Base-by-base conservation (phyloP, 176 grass and related monocot genomes). In the Carex kokanica region DNA sequence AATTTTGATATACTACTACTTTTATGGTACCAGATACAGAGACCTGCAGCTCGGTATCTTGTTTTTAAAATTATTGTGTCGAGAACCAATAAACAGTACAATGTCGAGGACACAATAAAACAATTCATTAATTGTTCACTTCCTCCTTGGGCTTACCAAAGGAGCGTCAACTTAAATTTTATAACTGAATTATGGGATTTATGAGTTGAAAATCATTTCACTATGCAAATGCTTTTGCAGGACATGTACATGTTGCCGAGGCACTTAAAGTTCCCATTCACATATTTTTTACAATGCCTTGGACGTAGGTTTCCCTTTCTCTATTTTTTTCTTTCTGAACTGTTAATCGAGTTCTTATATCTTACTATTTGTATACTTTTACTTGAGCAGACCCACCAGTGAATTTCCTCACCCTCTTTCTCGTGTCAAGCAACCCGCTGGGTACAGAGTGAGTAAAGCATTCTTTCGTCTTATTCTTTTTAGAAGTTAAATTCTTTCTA, bases 211-310 rank as follows among this genome's bases (percentile, higher is more conserved):
- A 40, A 86, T 38, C 78, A 38, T 57, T 84, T 65, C 86, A n/a
- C 11, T 88, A 81, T 85, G 54, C 17, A 57, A 80, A 79, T 92
- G 49, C 23, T 41, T 84, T 66, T 86, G 34, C 85, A 96, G 93
- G 93, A 60, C 93, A 96, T 86, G 86, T 88, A 70, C 90, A 96
- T 91, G 88, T 92, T 71, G 93, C 93, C 36, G 88, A 96, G 80
- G 88, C 90, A 7, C 74, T 96, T 20, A 96, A 96, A 78, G 64
- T 96, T 79, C 93, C 90, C 11, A 86, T 96, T 87, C 93, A 96
- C 80, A 96, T 96, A 74, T 89, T 96, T 79, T 96, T 96, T 81
- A 96, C 90, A 78, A 96, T 96, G 88, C 90, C 93, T 40, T 96
- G 88, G 90, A 96, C 93, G 90, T 92, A 65, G 80, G 86, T 61